A percentile compares a stretch with the other conserved stretches of the same genome.
Conservation (phyloP, 179 eudicot genomes). For the Spergularia azorica region DNA sequence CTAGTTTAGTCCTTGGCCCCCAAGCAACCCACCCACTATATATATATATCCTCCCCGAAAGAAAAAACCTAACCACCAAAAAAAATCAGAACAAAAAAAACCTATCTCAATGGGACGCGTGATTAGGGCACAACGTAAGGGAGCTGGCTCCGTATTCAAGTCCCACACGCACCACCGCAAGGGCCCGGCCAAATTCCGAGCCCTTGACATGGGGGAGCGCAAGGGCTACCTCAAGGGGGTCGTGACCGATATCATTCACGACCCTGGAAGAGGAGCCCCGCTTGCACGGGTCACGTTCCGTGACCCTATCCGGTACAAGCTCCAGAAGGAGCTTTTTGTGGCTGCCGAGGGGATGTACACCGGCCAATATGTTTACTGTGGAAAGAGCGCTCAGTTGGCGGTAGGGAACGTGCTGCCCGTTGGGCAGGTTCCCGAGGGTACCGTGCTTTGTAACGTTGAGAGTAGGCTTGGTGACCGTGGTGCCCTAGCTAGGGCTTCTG, state of each 20-base stretch:
- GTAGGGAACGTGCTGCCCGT: constrained; percentile 27
- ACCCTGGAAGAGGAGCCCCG: constrained; percentile 31
- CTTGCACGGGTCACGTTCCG: constrained; percentile 25
- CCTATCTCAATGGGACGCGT: constrained; percentile 24
- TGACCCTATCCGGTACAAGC: constrained; percentile 13
- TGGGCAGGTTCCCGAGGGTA: constrained; percentile 18
- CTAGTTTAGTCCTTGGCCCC: too few relatives aligned
- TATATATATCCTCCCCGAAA: too few relatives aligned
- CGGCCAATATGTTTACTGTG: constrained; percentile 25
- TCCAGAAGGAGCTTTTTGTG: constrained; percentile 26
- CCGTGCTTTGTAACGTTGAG: constrained; percentile 25
- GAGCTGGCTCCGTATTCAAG: constrained; percentile 30
- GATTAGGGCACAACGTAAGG: constrained; percentile 32
- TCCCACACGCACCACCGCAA: constrained; percentile 33
- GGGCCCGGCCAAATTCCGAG: constrained; percentile 24
- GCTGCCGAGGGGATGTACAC: constrained; percentile 30
- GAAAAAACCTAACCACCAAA: too few relatives aligned
- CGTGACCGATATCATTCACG: constrained; percentile 25
- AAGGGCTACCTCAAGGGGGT: constrained; percentile 31
- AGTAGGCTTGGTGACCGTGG: constrained; percentile 26
- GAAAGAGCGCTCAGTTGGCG: constrained; percentile 20
- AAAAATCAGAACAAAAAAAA: too few relatives aligned
- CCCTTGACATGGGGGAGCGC: constrained; percentile 23
- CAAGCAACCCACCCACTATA: too few relatives aligned
- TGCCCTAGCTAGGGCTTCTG: constrained; percentile 28